Conservation (phyloP, 2,329 filamentous ascomycete species). For the Grosmannia clavigera region DNA sequence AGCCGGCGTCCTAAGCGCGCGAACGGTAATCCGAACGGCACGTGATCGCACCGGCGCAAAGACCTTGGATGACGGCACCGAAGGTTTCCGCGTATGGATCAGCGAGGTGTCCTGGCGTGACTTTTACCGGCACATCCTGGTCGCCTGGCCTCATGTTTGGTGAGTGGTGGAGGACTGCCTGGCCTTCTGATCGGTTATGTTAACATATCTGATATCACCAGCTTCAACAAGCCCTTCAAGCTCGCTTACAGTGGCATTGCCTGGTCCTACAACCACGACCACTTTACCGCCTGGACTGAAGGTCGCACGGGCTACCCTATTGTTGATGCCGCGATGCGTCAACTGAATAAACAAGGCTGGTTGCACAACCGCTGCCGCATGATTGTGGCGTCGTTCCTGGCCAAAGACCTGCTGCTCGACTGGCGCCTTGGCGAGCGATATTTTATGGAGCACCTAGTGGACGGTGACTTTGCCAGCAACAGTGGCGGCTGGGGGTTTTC, state of each 20-base stretch:
- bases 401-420: conserved; percentile 70
- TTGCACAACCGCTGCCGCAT: conserved; percentile 83
- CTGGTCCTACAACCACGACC: background rate
- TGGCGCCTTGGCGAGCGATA: conserved; percentile 73
- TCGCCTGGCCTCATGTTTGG: conserved; percentile 65
- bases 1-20: conserved; percentile 72
- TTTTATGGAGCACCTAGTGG: conserved; percentile 72
- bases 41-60: no score
- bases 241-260: background rate
- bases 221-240: background rate
- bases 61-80: conserved; percentile 38
- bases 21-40: conserved; percentile 49
- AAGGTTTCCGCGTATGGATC: conserved; percentile 63
- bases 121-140: conserved; percentile 78
- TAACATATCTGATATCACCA: background rate
- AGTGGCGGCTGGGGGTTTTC: conserved; percentile 49
- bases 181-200: no score
- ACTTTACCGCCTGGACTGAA: background rate
- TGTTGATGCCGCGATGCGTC: conserved; percentile 78
- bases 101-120: conserved; percentile 69
- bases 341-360: conserved; percentile 54
- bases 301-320: conserved; percentile 61
- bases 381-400: conserved; percentile 69
- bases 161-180: conserved; percentile 4
- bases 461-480: conserved; percentile 71